These are phyloP conservation scores for Purshia tridentata DNA, from an alignment of 306 rosid genomes.

Conservation along the genomic window DNA sequence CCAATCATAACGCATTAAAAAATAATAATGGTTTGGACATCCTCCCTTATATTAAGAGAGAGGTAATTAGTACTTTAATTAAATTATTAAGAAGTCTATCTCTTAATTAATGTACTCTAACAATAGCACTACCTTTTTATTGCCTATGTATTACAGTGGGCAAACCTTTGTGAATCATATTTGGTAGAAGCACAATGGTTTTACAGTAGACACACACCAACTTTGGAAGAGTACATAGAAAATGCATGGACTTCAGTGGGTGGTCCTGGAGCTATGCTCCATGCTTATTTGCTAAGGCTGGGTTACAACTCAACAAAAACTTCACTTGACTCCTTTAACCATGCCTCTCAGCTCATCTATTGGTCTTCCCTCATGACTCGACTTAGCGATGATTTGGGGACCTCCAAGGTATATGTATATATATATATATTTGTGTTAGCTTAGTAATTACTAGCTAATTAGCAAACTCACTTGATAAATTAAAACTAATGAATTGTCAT, in stretches of 20 bases:
- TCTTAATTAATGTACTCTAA: too few relatives aligned
- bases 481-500: neutral
- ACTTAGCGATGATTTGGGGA: constrained; percentile 33
- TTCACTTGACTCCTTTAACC: constrained; percentile 7
- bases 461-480: too few relatives aligned
- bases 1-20: constrained; percentile 3
- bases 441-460: too few relatives aligned
- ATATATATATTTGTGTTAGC: too few relatives aligned
- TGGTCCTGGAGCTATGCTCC: constrained; percentile 30
- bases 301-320: neutral
- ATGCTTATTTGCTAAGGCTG: constrained; percentile 19
- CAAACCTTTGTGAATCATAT: constrained; percentile 27
- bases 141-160: constrained; percentile 21
- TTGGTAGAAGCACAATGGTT: constrained; percentile 38
- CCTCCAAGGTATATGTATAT: constrained; percentile 26
- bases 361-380: constrained; percentile 30
- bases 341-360: constrained; percentile 23
- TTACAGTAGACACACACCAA: constrained; percentile 13
- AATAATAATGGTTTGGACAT: constrained; percentile 1
- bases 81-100: too few relatives aligned
- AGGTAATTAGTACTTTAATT: constrained; percentile 8
- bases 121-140: neutral
- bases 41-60: constrained; percentile 11
- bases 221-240: constrained; percentile 25
- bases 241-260: constrained; percentile 31